phyloP scores from a whole-genome alignment of 139 green algal genomes.

The Micractinium sp. region DNA sequence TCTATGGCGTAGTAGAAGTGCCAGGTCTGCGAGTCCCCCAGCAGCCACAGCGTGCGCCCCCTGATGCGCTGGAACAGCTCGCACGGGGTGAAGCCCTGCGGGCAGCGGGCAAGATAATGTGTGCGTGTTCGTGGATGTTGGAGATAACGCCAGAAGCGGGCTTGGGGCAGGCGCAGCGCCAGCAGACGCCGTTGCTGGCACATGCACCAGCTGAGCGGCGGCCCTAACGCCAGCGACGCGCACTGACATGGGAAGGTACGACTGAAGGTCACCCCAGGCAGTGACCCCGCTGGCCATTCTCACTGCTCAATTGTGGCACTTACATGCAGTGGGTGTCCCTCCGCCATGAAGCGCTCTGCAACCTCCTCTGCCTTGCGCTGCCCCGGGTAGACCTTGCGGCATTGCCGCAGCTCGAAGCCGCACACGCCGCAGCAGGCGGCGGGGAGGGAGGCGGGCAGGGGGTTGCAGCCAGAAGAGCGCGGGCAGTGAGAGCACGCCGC shows the following conservation, averaged over 20 bases:
- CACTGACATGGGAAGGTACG: not conserved
- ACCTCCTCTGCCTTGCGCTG: not conserved
- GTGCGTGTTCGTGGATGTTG: not conserved
- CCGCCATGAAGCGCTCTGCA: not conserved
- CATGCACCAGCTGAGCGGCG: not conserved
- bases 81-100: constrained; percentile 29
- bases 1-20: constrained; percentile 22
- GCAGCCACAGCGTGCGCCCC: constrained; percentile 5
- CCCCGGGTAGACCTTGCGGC: not conserved
- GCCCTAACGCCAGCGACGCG: too few species aligned
- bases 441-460: not conserved
- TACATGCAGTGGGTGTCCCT: not conserved
- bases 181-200: not conserved
- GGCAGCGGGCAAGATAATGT: not conserved
- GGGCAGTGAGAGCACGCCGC: constrained; percentile 10
- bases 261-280: not conserved
- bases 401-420: constrained; percentile 15
- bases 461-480: not conserved
- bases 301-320: not conserved
- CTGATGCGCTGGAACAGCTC: constrained; percentile 17
- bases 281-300: too few species aligned
- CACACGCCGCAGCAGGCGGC: constrained; percentile 30
- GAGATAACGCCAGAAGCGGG: too few species aligned
- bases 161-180: not conserved
- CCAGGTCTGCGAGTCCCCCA: constrained; percentile 42